Evolutionary conservation across 768 basidiomycete genomes (phyloP), one percentile per base, ranked within the genome.

Genomic region (Boletus vinaceobasis): DNA sequence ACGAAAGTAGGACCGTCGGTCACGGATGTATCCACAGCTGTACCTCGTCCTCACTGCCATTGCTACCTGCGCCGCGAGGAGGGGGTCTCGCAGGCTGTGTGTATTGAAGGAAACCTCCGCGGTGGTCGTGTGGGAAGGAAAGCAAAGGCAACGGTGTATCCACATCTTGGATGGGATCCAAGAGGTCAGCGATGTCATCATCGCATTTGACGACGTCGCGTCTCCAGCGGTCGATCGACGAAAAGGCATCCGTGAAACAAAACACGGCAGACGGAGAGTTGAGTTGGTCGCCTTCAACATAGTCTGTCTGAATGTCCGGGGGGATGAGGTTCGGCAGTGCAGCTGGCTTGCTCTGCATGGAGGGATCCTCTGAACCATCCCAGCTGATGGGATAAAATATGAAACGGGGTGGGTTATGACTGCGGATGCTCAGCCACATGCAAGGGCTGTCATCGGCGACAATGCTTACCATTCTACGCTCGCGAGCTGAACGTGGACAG

Each of bases 261-360:
- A 59, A 62, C 9, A 65, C 60, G 26, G 62, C 58, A 5, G 59
- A 60, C 39, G 60, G 57, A 33, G 55, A 59, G 50, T 52, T 65
- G 52, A 76, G 67, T 38, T 75, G 63, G 48, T 74, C 78, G 58
- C 80, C 79, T n/a, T 57, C 49, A 1, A 27, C 17, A n/a, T 33
- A 40, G 11, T 57, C 42, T 46, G 43, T 43, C 17, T 27, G 23
- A 3, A 50, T 37, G 26, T 38, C 40, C 7, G 21, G 13, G 19
- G 23, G 5, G 11, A 4, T 36, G 17, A n/a, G 17, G 48, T 38
- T 21, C 5, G 26, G 23, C 0, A 33, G 33, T 13, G 10, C 3
- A n/a, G 14, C 1, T 29, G 4, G 32, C 39, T 55, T 44, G 29
- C 7, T 35, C 37, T 72, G 17, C 79, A 76, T 33, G 53, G 52